These are phyloP conservation scores for Metschnikowia koreensis DNA, from an alignment of 805 yeast genomes.

Conservation along the genomic window DNA sequence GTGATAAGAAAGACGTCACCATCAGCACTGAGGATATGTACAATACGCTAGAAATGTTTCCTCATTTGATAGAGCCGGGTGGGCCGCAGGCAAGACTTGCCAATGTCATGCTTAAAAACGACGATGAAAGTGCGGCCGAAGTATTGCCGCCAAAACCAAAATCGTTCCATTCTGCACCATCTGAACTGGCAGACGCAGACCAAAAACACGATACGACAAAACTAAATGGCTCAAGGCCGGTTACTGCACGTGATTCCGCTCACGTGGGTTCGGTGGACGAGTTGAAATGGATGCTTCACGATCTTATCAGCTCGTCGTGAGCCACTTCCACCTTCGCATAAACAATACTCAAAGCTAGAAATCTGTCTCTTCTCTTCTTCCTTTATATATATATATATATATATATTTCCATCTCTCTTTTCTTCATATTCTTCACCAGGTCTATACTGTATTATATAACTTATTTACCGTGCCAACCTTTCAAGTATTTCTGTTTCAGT, in stretches of 20 bases:
- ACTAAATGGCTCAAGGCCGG: constrained; percentile 12
- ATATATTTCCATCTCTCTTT: too few species aligned
- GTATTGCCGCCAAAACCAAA: constrained; percentile 28
- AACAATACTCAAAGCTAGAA: neutral
- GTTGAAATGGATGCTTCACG: constrained; percentile 68
- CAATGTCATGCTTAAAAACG: constrained; percentile 53
- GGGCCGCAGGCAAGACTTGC: constrained; percentile 57
- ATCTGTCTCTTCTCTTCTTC: neutral
- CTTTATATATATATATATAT: too few species aligned
- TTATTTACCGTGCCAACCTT: neutral
- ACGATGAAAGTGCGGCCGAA: constrained; percentile 39
- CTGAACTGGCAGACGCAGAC: neutral
- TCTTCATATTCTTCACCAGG: neutral
- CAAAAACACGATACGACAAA: constrained; percentile 1
- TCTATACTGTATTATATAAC: constrained; percentile 2
- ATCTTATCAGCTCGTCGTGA: constrained; percentile 48
- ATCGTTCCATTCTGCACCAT: neutral
- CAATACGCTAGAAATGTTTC: constrained; percentile 61
- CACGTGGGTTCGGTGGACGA: constrained; percentile 61
- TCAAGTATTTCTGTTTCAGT: constrained; percentile 1
- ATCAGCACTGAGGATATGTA: constrained; percentile 65
- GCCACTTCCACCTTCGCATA: neutral
- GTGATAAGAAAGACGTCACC: constrained; percentile 27
- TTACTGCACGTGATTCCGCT: constrained; percentile 16
- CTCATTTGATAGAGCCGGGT: constrained; percentile 65